phyloP scores from a whole-genome alignment of 192 early-diverging fungal species.

The Coemansia aciculifera region DNA sequence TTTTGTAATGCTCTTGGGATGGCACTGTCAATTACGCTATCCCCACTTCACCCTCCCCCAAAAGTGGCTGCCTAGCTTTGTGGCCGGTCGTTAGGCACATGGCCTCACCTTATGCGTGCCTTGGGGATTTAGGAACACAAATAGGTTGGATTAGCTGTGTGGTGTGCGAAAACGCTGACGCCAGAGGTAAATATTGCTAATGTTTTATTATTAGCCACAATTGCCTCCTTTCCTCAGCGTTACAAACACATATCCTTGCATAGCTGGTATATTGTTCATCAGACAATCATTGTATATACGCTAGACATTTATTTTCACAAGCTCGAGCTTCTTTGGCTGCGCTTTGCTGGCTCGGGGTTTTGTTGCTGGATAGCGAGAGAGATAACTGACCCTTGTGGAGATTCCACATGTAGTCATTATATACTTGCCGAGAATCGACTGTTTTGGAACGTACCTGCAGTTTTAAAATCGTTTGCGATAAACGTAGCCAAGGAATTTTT shows the following conservation, averaged over 20 bases:
- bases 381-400: neutral
- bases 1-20: neutral
- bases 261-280: neutral
- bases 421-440: neutral
- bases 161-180: constrained; percentile 1
- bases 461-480: no score
- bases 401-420: neutral
- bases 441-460: neutral
- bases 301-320: neutral
- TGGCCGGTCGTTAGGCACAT: neutral
- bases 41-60: neutral
- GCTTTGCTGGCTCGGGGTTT: neutral
- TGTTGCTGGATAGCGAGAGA: neutral
- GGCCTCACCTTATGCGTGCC: neutral
- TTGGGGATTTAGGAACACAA: neutral
- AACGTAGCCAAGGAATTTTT: no score
- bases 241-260: constrained; percentile 2
- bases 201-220: neutral
- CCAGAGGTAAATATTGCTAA: neutral
- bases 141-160: constrained; percentile 5
- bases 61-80: neutral
- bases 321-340: no score
- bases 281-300: neutral
- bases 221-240: neutral
- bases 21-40: neutral